Evolutionary conservation across 1,139 yeast genomes (phyloP), one percentile per base, ranked within the genome.

Genomic region (Diutina neorugosa): DNA sequence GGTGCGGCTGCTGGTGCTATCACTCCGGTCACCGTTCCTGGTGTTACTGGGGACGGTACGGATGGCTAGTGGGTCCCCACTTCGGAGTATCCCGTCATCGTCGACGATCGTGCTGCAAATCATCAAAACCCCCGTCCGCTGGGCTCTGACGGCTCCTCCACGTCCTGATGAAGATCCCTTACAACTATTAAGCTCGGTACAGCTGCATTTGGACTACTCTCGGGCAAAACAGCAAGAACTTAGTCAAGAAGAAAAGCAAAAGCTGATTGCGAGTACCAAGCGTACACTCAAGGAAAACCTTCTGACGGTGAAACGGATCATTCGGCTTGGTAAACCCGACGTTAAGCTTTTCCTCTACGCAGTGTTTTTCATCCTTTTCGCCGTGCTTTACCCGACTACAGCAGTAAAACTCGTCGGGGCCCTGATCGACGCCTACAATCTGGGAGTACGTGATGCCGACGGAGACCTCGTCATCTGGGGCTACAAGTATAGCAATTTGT

Each of bases 341-440:
- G 56, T 67, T 55, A 69, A 63, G 55, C 62, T 73, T 6, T 74
- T 74, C 55, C 53, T 73, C 3, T 64, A 69, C 44, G 78, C 78
- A 1, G 58, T 74, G 25, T 74, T 66, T 11, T 73, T 74, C 57
- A 74, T 74, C 19, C 62, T 74, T 31, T 71, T 72, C 62, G 78
- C 79, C 1, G 78, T 74, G 44, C 60, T 74, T 47, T 74, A 74
- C 56, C 79, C 79, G 1, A 74, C 78, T 1, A 67, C 74, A 1
- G 68, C 75, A 11, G 78, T 74, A 12, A 71, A 73, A 57, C 63
- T 74, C 52, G 78, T 74, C n/a, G 79, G 79, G 11, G 68, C 74
- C 0, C 69, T 77, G 3, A 70, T 74, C 48, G 79, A 74, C 59
- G 76, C 78, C 1, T 72, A 71, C 57, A 74, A 72, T 56, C 58